Percentiles rank a stretch among this genome's conserved stretches.
Evolutionary conservation across 176 grass and related monocot genomes (phyloP).

Genomic region (Oryza rufipogon): DNA sequence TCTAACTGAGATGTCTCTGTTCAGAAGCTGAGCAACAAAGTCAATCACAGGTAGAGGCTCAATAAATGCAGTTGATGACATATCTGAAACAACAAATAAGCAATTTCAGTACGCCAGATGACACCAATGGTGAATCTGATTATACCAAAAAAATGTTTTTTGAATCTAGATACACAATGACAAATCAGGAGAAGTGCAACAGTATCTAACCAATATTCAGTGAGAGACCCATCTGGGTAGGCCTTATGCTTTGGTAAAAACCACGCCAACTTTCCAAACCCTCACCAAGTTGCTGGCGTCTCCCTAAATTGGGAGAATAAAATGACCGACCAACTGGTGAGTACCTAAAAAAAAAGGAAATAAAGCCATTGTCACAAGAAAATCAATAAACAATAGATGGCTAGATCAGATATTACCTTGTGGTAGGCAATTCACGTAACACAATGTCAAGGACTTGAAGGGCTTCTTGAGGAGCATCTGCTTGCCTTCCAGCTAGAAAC

Average conservation of each 20-base stretch:
- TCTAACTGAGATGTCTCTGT: slow-evolving; percentile 83
- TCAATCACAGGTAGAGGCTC: slow-evolving; percentile 87
- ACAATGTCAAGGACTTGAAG: slow-evolving; percentile 98
- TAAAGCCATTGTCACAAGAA: background rate
- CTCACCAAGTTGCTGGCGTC: slow-evolving; percentile 82
- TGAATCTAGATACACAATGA: background rate
- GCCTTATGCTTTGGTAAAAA: slow-evolving; percentile 95
- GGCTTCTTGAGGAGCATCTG: slow-evolving; percentile 94
- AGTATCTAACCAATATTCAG: slow-evolving; percentile 80
- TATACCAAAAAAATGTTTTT: background rate
- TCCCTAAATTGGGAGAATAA: slow-evolving; percentile 90
- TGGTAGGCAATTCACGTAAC: slow-evolving; percentile 85
- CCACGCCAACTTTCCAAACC: slow-evolving; percentile 95
- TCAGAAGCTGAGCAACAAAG: slow-evolving; percentile 90
- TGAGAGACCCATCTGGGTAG: slow-evolving; percentile 92
- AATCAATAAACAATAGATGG: slow-evolving; percentile 23
- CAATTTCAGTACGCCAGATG: background rate
- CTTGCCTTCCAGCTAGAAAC: slow-evolving; percentile 87
- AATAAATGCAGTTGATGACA: slow-evolving; percentile 93
- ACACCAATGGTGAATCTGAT: slow-evolving; percentile 4
- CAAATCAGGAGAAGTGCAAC: slow-evolving; percentile 5
- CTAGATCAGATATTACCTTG: slow-evolving; percentile 52
- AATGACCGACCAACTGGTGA: slow-evolving; percentile 83
- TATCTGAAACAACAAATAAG: slow-evolving; percentile 60
- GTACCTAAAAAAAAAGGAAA: slow-evolving; percentile 52